Evolutionary conservation across 2,329 filamentous ascomycete genomes (phyloP).

Genomic region (Fusarium sp.): DNA sequence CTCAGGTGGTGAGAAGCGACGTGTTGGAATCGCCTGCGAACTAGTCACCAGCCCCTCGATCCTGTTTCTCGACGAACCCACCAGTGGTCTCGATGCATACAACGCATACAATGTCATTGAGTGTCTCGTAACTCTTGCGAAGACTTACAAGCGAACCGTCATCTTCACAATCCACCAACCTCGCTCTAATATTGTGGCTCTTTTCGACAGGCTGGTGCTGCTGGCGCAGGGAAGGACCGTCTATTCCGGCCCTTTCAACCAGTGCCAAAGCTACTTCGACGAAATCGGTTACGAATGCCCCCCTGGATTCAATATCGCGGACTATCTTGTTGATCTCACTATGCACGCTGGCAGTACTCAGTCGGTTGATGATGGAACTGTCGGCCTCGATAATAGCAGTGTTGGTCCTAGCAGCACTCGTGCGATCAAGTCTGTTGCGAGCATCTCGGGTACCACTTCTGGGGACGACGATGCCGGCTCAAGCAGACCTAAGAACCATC

Average conservation of each 20-base stretch:
- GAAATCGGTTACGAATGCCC: constrained; percentile 92
- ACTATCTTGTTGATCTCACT: constrained; percentile 95
- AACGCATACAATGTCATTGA: constrained; percentile 99
- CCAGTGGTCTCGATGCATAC: constrained; percentile 93
- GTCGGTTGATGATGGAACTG: constrained; percentile 64
- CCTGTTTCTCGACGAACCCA: constrained; percentile 95
- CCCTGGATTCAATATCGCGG: constrained; percentile 97
- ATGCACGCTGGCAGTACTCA: constrained; percentile 85
- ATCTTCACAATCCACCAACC: constrained; percentile 99
- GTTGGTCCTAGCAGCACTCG: constrained; percentile 87
- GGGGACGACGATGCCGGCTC: constrained; percentile 73
- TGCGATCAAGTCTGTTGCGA: constrained; percentile 90
- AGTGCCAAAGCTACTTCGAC: constrained; percentile 94
- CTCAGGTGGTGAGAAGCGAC: constrained; percentile 94
- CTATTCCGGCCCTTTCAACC: constrained; percentile 89
- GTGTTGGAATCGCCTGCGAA: constrained; percentile 97
- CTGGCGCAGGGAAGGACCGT: constrained; percentile 90
- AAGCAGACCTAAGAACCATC: constrained; percentile 72
- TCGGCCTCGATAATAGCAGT: constrained; percentile 67
- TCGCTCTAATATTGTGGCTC: constrained; percentile 95
- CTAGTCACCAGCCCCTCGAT: constrained; percentile 97
- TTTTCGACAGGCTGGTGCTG: constrained; percentile 94
- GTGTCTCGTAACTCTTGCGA: constrained; percentile 92
- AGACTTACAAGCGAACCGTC: constrained; percentile 95
- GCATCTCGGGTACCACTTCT: constrained; percentile 79